Evolutionary conservation across 495 filamentous ascomycete species (phyloP).

Genomic region (Penicillium herquei): DNA sequence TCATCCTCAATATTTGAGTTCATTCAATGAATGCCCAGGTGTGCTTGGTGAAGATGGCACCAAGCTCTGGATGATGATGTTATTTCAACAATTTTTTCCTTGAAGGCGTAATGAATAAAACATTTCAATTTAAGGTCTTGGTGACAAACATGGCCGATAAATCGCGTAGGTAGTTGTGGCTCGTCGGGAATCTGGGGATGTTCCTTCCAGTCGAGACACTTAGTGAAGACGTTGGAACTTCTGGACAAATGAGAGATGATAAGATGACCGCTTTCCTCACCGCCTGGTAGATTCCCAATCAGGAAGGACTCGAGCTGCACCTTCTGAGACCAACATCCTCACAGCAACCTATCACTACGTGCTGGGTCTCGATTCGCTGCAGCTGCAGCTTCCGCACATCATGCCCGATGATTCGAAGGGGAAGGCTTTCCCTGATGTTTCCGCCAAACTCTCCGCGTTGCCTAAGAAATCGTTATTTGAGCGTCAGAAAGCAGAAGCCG

Average conservation of each 20-base stretch:
- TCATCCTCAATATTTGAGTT: neutral
- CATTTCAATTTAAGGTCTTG: no score
- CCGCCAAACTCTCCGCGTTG: constrained; percentile 78
- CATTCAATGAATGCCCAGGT: neutral
- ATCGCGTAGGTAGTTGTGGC: no score
- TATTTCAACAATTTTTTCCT: no score
- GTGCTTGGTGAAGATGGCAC: no score
- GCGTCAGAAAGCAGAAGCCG: constrained; percentile 86
- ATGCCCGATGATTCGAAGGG: constrained; percentile 48
- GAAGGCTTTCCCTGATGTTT: constrained; percentile 78
- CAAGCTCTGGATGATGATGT: no score
- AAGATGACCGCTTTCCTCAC: constrained; percentile 1
- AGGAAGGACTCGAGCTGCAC: neutral
- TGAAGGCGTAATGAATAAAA: no score
- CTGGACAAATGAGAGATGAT: neutral
- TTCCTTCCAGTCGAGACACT: no score
- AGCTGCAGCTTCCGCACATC: constrained; percentile 18
- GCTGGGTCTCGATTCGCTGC: constrained; percentile 18
- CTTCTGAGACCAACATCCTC: neutral
- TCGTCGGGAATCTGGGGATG: no score
- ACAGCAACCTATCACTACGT: neutral
- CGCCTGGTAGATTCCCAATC: neutral
- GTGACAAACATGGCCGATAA: no score
- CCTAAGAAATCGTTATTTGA: constrained; percentile 88
- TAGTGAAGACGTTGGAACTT: neutral